Conservation (phyloP, 768 basidiomycete genomes). For the Mycena olivaceomarginata region DNA sequence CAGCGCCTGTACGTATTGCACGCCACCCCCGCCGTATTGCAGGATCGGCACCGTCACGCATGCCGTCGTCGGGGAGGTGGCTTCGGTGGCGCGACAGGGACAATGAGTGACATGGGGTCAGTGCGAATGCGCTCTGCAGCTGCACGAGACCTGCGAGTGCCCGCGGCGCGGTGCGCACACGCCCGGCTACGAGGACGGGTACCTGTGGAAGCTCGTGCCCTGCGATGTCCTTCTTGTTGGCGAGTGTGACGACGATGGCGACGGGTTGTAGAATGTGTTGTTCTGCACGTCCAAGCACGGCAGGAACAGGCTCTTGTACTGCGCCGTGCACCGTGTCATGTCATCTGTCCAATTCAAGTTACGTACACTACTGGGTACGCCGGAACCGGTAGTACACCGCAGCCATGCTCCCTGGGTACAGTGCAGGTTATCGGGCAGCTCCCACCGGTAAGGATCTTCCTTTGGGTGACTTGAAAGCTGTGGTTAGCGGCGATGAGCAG, state of each 20-base stretch:
- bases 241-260: background rate
- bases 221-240: background rate
- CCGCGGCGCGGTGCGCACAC: conserved; percentile 14
- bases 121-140: conserved; percentile 22
- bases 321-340: conserved; percentile 45
- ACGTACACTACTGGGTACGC: conserved; percentile 59
- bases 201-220: background rate
- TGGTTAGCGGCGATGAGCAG: too few species aligned
- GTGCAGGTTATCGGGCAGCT: conserved; percentile 20
- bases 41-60: conserved; percentile 8
- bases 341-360: conserved; percentile 62
- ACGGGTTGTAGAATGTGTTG: too few species aligned
- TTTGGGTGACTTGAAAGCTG: too few species aligned
- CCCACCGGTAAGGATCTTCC: background rate
- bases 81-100: background rate
- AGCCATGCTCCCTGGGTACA: too few species aligned
- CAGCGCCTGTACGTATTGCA: conserved; percentile 12
- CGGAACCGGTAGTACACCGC: too few species aligned
- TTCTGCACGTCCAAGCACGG: conserved; percentile 39
- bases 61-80: background rate
- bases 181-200: background rate
- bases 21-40: background rate
- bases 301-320: conserved; percentile 37
- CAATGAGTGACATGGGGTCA: conserved; percentile 24
- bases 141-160: conserved; percentile 27